phyloP scores from a whole-genome alignment of 2,329 filamentous ascomycete species.

The Exophiala sp. region DNA sequence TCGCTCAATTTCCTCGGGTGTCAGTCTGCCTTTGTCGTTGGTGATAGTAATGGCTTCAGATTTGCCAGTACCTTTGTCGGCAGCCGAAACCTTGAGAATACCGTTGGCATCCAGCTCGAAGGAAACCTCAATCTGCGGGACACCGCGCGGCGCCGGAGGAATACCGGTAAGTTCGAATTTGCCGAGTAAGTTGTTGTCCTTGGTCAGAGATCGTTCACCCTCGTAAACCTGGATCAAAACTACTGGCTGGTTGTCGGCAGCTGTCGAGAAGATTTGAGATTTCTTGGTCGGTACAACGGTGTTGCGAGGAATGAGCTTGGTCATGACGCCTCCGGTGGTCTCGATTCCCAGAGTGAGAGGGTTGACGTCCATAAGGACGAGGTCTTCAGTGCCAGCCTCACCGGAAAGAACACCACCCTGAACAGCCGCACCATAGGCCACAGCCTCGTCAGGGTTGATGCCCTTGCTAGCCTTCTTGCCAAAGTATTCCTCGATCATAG shows the following conservation, averaged over 20 bases:
- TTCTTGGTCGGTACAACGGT: slow-evolving; percentile 93
- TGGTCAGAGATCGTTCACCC: slow-evolving; percentile 88
- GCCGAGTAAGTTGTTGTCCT: slow-evolving; percentile 94
- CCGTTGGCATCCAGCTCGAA: slow-evolving; percentile 98
- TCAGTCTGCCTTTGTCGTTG: slow-evolving; percentile 98
- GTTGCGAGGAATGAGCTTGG: slow-evolving; percentile 90
- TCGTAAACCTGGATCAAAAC: slow-evolving; percentile 93
- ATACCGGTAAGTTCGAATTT: slow-evolving; percentile 98
- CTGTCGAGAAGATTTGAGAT: slow-evolving; percentile 96
- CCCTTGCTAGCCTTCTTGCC: slow-evolving; percentile 98
- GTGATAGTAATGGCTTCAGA: slow-evolving; percentile 96
- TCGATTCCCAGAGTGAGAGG: slow-evolving; percentile 94
- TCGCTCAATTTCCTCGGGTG: slow-evolving; percentile 94
- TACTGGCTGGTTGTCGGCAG: slow-evolving; percentile 91
- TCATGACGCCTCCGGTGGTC: slow-evolving; percentile 97
- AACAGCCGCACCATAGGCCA: slow-evolving; percentile 93
- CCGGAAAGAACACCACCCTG: slow-evolving; percentile 93
- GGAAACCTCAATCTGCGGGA: slow-evolving; percentile 95
- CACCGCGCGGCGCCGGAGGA: slow-evolving; percentile 87
- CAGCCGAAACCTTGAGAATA: slow-evolving; percentile 92
- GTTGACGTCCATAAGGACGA: slow-evolving; percentile 97
- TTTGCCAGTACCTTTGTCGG: slow-evolving; percentile 98
- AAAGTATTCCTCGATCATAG: slow-evolving; percentile 94
- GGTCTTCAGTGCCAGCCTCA: slow-evolving; percentile 69
- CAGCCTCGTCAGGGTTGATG: slow-evolving; percentile 98